Percentiles rank a stretch among this genome's conserved stretches.
Conservation (phyloP, 2,329 filamentous ascomycete genomes). For the Claviceps lovelessii region DNA sequence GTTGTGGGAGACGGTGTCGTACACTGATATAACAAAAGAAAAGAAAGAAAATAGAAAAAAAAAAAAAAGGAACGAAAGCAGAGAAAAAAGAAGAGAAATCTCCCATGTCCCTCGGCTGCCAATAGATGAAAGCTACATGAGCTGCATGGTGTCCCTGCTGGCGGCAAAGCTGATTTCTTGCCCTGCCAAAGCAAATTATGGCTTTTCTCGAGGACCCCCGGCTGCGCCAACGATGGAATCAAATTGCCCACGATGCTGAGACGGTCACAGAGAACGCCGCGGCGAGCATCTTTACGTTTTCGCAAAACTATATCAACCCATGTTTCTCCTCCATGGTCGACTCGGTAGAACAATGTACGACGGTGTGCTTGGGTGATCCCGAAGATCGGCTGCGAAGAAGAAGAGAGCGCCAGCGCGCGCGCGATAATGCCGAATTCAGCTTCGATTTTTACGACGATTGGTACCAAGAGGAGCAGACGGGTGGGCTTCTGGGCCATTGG, state of each 20-base stretch:
- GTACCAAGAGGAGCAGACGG: constrained; percentile 46
- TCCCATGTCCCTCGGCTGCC: not conserved
- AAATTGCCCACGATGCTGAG: constrained; percentile 81
- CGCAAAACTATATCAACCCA: constrained; percentile 70
- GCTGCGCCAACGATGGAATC: constrained; percentile 85
- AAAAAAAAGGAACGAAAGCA: not conserved
- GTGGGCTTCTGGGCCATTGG: constrained; percentile 57
- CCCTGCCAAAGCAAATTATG: constrained; percentile 23
- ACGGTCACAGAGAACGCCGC: constrained; percentile 84
- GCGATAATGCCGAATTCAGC: constrained; percentile 59
- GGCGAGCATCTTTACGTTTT: constrained; percentile 76
- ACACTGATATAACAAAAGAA: not conserved
- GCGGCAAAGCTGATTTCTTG: constrained; percentile 6
- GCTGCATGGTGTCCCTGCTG: not conserved
- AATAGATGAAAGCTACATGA: not conserved
- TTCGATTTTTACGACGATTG: constrained; percentile 99
- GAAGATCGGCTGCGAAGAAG: constrained; percentile 59
- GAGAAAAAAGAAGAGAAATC: too few relatives aligned
- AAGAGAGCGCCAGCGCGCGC: constrained; percentile 45
- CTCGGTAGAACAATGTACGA: constrained; percentile 58
- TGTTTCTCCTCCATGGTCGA: constrained; percentile 56
- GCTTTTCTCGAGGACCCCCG: constrained; percentile 65
- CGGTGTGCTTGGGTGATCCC: constrained; percentile 54
- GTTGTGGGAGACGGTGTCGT: not conserved
- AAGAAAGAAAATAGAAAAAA: not conserved